phyloP scores from a whole-genome alignment of 331 rosid genomes.

The Pyrus hybrid region DNA sequence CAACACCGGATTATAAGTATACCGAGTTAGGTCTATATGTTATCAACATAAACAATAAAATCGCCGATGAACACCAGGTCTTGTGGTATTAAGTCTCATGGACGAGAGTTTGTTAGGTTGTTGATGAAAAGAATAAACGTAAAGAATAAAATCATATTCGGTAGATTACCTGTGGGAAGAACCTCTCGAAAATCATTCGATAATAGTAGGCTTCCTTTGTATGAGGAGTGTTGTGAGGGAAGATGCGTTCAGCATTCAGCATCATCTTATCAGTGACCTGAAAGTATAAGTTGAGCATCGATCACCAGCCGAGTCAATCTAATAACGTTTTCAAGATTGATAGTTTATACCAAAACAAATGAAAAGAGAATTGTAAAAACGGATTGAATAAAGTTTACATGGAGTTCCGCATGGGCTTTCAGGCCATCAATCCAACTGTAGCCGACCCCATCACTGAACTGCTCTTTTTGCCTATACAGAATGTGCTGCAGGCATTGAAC shows the following conservation, averaged over 20 bases:
- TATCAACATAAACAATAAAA: no score
- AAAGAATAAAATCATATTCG: background rate
- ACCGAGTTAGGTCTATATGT: background rate
- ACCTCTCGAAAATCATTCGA: conserved; percentile 90
- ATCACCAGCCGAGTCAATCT: background rate
- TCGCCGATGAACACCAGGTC: no score
- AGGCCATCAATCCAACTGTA: conserved; percentile 99
- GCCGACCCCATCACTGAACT: conserved; percentile 97
- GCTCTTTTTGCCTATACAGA: conserved; percentile 88
- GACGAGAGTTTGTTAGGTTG: background rate
- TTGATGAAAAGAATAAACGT: background rate
- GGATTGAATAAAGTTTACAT: conserved; percentile 36
- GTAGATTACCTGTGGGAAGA: conserved; percentile 84
- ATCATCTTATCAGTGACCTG: conserved; percentile 90
- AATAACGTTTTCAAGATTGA: background rate
- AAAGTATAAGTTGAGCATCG: background rate
- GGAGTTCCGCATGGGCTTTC: conserved; percentile 70
- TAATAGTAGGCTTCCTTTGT: conserved; percentile 87
- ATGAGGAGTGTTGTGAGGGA: conserved; percentile 83
- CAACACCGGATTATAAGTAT: background rate
- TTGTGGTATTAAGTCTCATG: background rate
- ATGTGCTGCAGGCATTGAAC: conserved; percentile 57
- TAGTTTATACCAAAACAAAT: no score
- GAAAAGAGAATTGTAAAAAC: background rate
- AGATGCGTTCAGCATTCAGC: conserved; percentile 65